A percentile compares a stretch with the other conserved stretches of the same genome.
These are phyloP conservation scores for Astrephomene gubernaculifera DNA, from an alignment of 139 green algal species.

Conservation along the genomic window DNA sequence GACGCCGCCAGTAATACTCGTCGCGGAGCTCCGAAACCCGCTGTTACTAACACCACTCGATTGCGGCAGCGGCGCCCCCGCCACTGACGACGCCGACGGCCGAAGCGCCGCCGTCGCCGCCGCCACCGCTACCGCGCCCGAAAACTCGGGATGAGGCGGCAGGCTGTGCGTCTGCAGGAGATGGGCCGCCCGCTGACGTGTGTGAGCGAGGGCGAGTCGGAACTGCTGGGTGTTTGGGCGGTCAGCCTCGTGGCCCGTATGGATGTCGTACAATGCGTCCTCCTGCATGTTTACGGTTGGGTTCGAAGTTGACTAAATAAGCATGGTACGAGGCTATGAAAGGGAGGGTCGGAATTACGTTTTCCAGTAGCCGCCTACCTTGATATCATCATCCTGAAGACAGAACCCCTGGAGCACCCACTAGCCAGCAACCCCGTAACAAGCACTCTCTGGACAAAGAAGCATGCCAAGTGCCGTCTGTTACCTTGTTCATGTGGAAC, in stretches of 20 bases:
- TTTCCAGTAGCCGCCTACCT: no score
- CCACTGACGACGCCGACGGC: background rate
- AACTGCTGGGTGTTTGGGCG: conserved; percentile 25
- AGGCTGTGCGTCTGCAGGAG: conserved; percentile 1
- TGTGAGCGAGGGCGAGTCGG: conserved; percentile 7
- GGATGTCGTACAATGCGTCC: conserved; percentile 26
- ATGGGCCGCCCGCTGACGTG: background rate
- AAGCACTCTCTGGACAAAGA: no score
- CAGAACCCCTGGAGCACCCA: no score
- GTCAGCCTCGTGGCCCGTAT: conserved; percentile 1
- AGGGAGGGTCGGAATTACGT: no score
- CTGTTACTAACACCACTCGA: no score
- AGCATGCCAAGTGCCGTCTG: no score
- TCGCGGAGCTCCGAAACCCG: no score
- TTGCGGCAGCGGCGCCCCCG: background rate
- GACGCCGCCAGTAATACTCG: no score
- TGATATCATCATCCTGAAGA: no score
- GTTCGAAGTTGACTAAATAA: no score
- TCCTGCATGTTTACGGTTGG: conserved; percentile 7
- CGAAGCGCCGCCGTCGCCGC: background rate
- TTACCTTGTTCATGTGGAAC: conserved; percentile 6
- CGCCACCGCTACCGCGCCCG: conserved; percentile 1
- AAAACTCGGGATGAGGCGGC: conserved; percentile 19
- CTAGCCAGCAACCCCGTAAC: no score
- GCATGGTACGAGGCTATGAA: no score